Evolutionary conservation across 176 grass and related monocot genomes (phyloP).

Genomic region (Lolium multiflorum): DNA sequence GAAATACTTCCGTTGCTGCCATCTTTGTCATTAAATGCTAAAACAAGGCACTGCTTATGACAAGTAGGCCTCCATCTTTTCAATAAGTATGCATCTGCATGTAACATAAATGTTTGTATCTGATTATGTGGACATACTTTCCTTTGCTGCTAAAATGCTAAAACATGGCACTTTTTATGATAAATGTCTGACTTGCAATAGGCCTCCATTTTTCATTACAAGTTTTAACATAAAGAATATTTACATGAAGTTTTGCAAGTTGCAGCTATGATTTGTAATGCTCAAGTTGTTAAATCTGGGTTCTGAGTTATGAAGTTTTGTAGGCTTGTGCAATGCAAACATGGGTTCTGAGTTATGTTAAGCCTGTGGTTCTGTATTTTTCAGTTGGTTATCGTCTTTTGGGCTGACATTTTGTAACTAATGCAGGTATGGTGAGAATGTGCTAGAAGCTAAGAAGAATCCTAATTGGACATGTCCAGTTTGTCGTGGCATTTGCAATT

Average conservation of each 20-base stretch:
- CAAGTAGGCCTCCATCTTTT: neutral
- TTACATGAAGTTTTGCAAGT: neutral
- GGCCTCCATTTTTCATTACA: neutral
- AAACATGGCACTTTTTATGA: neutral
- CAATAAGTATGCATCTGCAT: neutral
- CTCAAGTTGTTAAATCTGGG: neutral
- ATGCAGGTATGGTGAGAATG: slow-evolving; percentile 93
- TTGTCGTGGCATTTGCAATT: slow-evolving; percentile 92
- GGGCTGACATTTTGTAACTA: neutral
- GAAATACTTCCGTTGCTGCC: neutral
- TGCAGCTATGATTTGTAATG: neutral
- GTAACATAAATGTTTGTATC: neutral
- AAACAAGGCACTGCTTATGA: neutral
- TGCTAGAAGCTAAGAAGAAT: slow-evolving; percentile 83
- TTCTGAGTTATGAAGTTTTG: neutral
- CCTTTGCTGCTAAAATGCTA: slow-evolving; percentile 1
- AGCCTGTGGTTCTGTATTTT: neutral
- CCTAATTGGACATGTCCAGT: slow-evolving; percentile 83
- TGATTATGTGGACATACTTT: neutral
- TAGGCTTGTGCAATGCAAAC: neutral
- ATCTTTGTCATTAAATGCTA: slow-evolving; percentile 5
- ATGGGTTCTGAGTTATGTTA: too few relatives aligned
- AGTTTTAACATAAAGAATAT: neutral
- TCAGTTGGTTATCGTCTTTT: slow-evolving; percentile 9
- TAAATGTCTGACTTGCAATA: neutral